These are phyloP conservation scores for Coriaria nepalensis DNA, from an alignment of 306 rosid genomes.

Conservation along the genomic window DNA sequence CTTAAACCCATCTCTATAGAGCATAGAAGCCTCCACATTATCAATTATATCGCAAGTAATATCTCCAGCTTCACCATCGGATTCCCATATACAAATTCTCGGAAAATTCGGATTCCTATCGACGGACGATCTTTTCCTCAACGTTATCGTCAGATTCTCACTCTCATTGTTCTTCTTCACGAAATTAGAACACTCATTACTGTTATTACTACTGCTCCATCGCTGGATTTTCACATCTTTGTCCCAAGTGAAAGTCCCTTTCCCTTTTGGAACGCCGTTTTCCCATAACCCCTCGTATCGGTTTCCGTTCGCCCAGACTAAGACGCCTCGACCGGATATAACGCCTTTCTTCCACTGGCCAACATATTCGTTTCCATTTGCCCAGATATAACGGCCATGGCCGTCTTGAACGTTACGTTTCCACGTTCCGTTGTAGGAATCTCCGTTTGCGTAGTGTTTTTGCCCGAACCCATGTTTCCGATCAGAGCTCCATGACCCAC, in stretches of 20 bases:
- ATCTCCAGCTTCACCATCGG: constrained; percentile 91
- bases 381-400: constrained; percentile 74
- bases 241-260: constrained; percentile 64
- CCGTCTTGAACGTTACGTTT: constrained; percentile 67
- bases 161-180: constrained; percentile 1
- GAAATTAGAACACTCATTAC: no score
- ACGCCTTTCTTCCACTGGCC: constrained; percentile 89
- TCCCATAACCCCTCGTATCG: constrained; percentile 89
- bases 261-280: constrained; percentile 66
- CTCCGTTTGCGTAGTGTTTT: constrained; percentile 73
- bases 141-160: constrained; percentile 34
- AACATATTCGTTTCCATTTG: constrained; percentile 65
- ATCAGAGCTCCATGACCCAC: constrained; percentile 72
- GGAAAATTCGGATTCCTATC: constrained; percentile 55
- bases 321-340: constrained; percentile 53
- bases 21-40: constrained; percentile 76
- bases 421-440: constrained; percentile 75
- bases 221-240: constrained; percentile 49
- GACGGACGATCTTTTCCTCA: constrained; percentile 58
- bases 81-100: constrained; percentile 89
- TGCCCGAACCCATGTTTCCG: constrained; percentile 68
- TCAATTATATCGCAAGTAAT: constrained; percentile 86
- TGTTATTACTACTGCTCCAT: constrained; percentile 25
- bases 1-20: constrained; percentile 25
- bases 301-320: constrained; percentile 74